Evolutionary conservation across 192 early-diverging fungal species (phyloP), one percentile per base, ranked within the genome.

Genomic region (Linnemannia elongata): DNA sequence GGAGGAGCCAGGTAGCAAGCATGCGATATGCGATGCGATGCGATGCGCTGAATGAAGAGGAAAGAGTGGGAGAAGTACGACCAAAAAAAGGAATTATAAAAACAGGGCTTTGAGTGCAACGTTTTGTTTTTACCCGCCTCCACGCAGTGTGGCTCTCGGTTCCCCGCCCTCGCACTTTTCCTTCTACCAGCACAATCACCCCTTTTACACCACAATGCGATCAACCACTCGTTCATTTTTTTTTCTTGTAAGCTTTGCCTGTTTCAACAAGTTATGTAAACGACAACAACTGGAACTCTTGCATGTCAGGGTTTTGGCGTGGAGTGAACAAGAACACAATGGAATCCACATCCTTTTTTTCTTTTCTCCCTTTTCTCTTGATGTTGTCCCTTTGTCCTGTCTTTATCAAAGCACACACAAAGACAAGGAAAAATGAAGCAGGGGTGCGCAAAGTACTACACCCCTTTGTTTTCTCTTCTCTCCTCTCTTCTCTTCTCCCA

Each of bases 11-110:
- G 60, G 60, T 33, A 33, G 27, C 30, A 66, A 33, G 27, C 30
- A 66, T 66, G 60, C 30, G 60, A 33, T 66, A 66, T 66, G 30
- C 60, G 60, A 66, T 66, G 30, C 12, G 60, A 63, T 63, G 60
- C 60, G 60, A 63, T 30, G 24, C 27, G 60, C 60, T 33, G 60
- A n/a, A n/a, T n/a, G 54, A 24, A 57, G 54, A 57, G 24, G 33
- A 63, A n/a, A 30, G 60, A n/a, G 20, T 49, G 47, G 18, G 47
- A 49, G 60, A 66, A 66, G 60, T 10, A 66, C n/a, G 55, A 27
- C 55, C 60, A 66, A 33, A 27, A 66, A 33, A 27, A 66, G 60
- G 60, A 66, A 66, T 52, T 18, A 52, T 20, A 18, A 63, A 33
- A n/a, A 66, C 33, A 66, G 27, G 3, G 30, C 27, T 66, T 33